Evolutionary conservation across 345 rosid genomes (phyloP), one percentile per base, ranked within the genome.

Genomic region (Boechera retrofracta): DNA sequence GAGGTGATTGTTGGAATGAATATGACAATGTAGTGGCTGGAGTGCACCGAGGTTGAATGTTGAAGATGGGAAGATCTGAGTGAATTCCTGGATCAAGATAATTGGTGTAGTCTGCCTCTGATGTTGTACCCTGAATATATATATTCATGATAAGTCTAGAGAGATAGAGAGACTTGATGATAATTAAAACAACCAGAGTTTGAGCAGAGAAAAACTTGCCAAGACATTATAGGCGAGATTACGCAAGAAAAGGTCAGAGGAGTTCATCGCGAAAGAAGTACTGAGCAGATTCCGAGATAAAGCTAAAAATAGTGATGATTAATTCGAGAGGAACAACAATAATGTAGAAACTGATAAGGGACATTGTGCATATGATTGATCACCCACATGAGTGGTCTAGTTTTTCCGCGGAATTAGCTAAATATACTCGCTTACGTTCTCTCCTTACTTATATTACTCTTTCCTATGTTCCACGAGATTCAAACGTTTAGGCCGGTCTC

Each of bases 121-220:
- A 68, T 44, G 79, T 52, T 80, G 98, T 70, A 54, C 98, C 95
- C 97, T 93, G 91, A 59, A 79, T 68, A 53, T 53, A 53, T 53
- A 53, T 26, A 52, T 24, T 51, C 48, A 73, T 76, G 54, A 10
- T 54, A 54, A 54, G 36, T 28, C 9, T 32, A 1, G 7, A 55
- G 7, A 55, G 36, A 6, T 13, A 5, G 36, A 56, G 35, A 5
- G 36, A 56, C 5, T 29, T 56, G 8, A 31, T 31, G n/a, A 11
- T 54, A 13, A 31, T 47, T 36, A 48, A 58, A 9, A 49, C 32
- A 63, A 5, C 51, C 69, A 53, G 18, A 24, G 2, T 8, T 21
- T 10, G 9, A 49, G 2, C 18, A 69, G 51, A 66, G 66, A 76
- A 74, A 47, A 72, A 76, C 84, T 73, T 78, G 85, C 98, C 82